Evolutionary conservation across 768 basidiomycete genomes (phyloP).

Genomic region (Paxillus rubicundulus): DNA sequence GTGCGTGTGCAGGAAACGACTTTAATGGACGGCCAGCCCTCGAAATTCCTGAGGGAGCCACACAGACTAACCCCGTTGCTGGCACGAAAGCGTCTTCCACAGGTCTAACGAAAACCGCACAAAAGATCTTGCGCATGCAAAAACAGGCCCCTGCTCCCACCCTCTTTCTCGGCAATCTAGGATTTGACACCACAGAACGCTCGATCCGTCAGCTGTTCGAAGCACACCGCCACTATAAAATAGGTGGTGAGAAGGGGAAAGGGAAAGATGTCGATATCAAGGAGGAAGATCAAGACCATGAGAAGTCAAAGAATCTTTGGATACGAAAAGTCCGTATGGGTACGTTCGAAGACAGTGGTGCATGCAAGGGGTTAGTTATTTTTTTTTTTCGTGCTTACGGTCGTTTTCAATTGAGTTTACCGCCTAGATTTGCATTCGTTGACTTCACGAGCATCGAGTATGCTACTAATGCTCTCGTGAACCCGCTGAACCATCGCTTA

Average conservation of each 20-base stretch:
- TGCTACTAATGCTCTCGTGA: conserved; percentile 79
- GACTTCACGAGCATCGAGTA: conserved; percentile 81
- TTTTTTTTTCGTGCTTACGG: too few relatives aligned
- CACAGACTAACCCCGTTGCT: conserved; percentile 30
- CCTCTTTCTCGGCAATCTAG: conserved; percentile 90
- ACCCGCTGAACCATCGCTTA: conserved; percentile 80
- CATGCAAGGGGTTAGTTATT: conserved; percentile 92
- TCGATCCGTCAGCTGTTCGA: conserved; percentile 73
- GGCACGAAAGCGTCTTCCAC: conserved; percentile 33
- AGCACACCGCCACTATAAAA: conserved; percentile 47
- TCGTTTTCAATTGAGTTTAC: too few relatives aligned
- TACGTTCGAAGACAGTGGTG: conserved; percentile 92
- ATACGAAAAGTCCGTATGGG: conserved; percentile 87
- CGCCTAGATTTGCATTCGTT: conserved; percentile 82
- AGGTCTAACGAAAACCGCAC: conserved; percentile 61
- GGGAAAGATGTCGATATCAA: conserved; percentile 27
- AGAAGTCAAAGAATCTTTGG: conserved; percentile 42
- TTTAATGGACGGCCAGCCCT: conserved; percentile 66
- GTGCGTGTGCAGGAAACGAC: conserved; percentile 55
- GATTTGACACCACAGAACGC: conserved; percentile 83
- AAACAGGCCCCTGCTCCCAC: conserved; percentile 84
- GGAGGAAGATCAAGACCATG: background rate
- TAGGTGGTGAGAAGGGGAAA: conserved; percentile 33
- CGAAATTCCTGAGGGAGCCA: conserved; percentile 35
- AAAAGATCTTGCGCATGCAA: conserved; percentile 73